A percentile compares a stretch with the other conserved stretches of the same genome.
Conservation (phyloP, 2,329 filamentous ascomycete genomes). For the Pseudogymnoascus sp. region DNA sequence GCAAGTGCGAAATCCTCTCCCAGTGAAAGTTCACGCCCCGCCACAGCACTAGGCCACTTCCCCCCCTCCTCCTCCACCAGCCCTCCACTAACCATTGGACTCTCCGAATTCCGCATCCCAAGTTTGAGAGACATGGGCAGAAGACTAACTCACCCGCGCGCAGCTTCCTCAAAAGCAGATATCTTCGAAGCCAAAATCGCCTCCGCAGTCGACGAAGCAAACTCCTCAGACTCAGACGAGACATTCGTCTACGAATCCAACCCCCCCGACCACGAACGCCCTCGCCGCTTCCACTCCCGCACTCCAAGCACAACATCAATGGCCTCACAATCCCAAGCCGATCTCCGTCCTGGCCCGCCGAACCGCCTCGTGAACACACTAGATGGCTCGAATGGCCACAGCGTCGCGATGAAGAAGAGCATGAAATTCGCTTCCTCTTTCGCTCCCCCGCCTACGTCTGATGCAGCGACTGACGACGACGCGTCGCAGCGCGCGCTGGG, state of each 20-base stretch:
- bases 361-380: slow-evolving; percentile 54
- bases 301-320: slow-evolving; percentile 90
- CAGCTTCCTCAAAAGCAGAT: slow-evolving; percentile 90
- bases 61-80: slow-evolving; percentile 15
- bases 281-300: slow-evolving; percentile 79
- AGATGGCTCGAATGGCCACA: slow-evolving; percentile 54
- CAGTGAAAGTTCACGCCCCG: slow-evolving; percentile 8
- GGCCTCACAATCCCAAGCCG: slow-evolving; percentile 60
- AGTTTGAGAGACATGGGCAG: slow-evolving; percentile 29
- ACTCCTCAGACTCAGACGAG: slow-evolving; percentile 95
- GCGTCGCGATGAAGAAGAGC: slow-evolving; percentile 70
- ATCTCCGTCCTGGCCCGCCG: slow-evolving; percentile 62
- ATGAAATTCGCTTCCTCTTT: slow-evolving; percentile 84
- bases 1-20: not conserved
- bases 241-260: slow-evolving; percentile 99
- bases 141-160: slow-evolving; percentile 38
- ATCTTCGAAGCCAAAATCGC: slow-evolving; percentile 97
- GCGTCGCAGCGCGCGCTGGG: slow-evolving; percentile 55
- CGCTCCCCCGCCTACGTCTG: slow-evolving; percentile 33
- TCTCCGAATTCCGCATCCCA: not conserved
- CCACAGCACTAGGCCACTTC: not conserved
- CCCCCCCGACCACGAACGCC: slow-evolving; percentile 62
- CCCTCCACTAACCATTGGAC: not conserved
- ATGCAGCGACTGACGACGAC: slow-evolving; percentile 54
- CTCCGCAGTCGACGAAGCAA: slow-evolving; percentile 88